Base-by-base conservation (phyloP, 1,139 yeast species). In the Geotrichum europaeum region DNA sequence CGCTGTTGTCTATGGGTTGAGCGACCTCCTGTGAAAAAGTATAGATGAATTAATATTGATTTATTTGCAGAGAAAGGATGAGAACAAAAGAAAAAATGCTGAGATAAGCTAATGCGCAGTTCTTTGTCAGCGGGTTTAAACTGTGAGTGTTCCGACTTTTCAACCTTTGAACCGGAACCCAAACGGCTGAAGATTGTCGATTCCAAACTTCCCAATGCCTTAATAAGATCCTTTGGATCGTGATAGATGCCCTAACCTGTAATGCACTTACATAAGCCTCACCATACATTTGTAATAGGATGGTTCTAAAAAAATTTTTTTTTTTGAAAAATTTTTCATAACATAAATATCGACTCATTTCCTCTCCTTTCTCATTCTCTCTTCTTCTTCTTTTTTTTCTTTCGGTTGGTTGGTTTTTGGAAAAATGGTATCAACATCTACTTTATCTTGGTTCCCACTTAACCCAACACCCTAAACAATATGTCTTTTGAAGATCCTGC, bases 401-500 rank as follows among this genome's bases (percentile, higher is more conserved):
- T 61, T 57, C 54, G 36, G 54, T 47, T 59, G 55, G 53, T 62
- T 55, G 61, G 63, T 61, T 60, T 45, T 60, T 54, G 63, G 61
- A 62, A 58, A 56, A 51, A 32, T 57, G 58, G 54, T 47, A 49
- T 24, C 51, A 34, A 20, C 55, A 34, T 25, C 55, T 43, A 36
- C 49, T 28, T 32, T 55, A 52, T 25, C 58, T 51, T 50, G 49
- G 53, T 58, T 54, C 53, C 57, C 47, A 28, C 58, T 34, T 56
- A 18, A 30, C 47, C 47, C 10, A n/a, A 40, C 47, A 34, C 56
- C 45, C 49, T 43, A 49, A 49, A 50, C 18, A 56, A 15, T 54
- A 58, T 56, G 64, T 60, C 66, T 34, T 49, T 60, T 54, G 57
- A 56, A 72, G 89, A 87, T 74, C 75, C 81, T 68, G 67, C 88